phyloP scores from a whole-genome alignment of 768 basidiomycete species.

The Amanita pseudoporphyria region DNA sequence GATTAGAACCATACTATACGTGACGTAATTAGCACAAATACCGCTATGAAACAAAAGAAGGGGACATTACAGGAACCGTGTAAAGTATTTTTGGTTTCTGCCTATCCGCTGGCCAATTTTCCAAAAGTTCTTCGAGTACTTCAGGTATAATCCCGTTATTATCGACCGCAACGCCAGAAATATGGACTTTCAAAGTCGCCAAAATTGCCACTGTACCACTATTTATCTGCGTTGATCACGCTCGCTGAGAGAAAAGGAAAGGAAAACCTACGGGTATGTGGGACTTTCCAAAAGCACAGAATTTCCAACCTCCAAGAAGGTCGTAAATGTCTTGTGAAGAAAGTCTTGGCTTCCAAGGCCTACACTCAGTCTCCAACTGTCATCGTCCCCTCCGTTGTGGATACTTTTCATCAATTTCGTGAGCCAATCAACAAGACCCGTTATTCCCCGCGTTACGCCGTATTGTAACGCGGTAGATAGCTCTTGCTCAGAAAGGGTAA shows the following conservation, averaged over 20 bases:
- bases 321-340: slow-evolving; percentile 65
- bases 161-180: slow-evolving; percentile 53
- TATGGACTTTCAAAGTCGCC: slow-evolving; percentile 37
- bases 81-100: slow-evolving; percentile 69
- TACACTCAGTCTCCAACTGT: slow-evolving; percentile 55
- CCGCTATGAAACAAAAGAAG: not conserved
- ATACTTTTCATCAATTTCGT: slow-evolving; percentile 43
- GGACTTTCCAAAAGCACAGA: slow-evolving; percentile 73
- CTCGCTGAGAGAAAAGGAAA: not conserved
- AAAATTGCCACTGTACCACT: slow-evolving; percentile 61
- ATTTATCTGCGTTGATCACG: not conserved
- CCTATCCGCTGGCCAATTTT: slow-evolving; percentile 60
- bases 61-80: slow-evolving; percentile 49
- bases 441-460: slow-evolving; percentile 48
- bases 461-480: slow-evolving; percentile 58
- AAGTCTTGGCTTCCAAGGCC: slow-evolving; percentile 73
- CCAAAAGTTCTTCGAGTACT: slow-evolving; percentile 49
- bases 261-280: slow-evolving; percentile 49
- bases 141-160: slow-evolving; percentile 62
- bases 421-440: slow-evolving; percentile 48
- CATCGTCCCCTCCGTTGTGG: slow-evolving; percentile 38
- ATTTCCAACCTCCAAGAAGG: slow-evolving; percentile 70
- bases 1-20: slow-evolving; percentile 72
- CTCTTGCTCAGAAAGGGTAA: slow-evolving; percentile 40
- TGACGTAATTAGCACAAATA: slow-evolving; percentile 1